Conservation (phyloP, 495 filamentous ascomycete genomes). For the Pseudoneurospora amorphoporcata region DNA sequence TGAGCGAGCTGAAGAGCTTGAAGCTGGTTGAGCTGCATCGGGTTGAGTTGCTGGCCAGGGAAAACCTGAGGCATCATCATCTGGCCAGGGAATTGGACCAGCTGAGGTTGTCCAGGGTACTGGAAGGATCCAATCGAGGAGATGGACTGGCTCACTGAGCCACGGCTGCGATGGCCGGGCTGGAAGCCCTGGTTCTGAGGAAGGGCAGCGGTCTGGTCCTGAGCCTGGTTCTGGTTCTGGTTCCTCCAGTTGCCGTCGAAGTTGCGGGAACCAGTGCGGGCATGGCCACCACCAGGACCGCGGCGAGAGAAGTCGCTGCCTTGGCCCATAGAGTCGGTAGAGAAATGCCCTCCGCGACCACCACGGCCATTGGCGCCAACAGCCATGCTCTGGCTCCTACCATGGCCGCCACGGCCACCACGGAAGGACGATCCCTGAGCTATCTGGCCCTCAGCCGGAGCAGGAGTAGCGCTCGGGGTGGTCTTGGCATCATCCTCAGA, state of each 20-base stretch:
- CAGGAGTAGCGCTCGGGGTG: slow-evolving; percentile 29
- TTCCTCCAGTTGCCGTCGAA: slow-evolving; percentile 98
- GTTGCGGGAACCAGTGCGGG: slow-evolving; percentile 73
- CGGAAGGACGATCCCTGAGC: slow-evolving; percentile 38
- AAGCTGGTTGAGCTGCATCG: slow-evolving; percentile 81
- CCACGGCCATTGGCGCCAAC: slow-evolving; percentile 43
- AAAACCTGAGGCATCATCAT: slow-evolving; percentile 72
- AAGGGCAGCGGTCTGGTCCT: slow-evolving; percentile 41
- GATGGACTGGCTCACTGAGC: slow-evolving; percentile 79
- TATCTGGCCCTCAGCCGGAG: slow-evolving; percentile 34
- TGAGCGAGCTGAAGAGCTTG: slow-evolving; percentile 83
- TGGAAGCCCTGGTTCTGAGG: slow-evolving; percentile 74
- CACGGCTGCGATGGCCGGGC: slow-evolving; percentile 78
- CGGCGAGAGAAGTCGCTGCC: slow-evolving; percentile 58
- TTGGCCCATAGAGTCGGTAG: slow-evolving; percentile 26
- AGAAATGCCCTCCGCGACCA: slow-evolving; percentile 29
- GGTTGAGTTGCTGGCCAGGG: slow-evolving; percentile 74
- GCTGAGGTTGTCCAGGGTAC: slow-evolving; percentile 82
- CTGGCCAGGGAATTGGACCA: slow-evolving; percentile 77
- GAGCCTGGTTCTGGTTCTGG: slow-evolving; percentile 56
- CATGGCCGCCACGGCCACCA: slow-evolving; percentile 40
- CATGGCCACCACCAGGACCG: slow-evolving; percentile 58
- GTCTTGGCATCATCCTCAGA: slow-evolving; percentile 41
- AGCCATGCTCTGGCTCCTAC: slow-evolving; percentile 54
- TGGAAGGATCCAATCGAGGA: slow-evolving; percentile 80